Conservation (phyloP, 2,329 filamentous ascomycete genomes). For the Myriosclerotinia curreyana region DNA sequence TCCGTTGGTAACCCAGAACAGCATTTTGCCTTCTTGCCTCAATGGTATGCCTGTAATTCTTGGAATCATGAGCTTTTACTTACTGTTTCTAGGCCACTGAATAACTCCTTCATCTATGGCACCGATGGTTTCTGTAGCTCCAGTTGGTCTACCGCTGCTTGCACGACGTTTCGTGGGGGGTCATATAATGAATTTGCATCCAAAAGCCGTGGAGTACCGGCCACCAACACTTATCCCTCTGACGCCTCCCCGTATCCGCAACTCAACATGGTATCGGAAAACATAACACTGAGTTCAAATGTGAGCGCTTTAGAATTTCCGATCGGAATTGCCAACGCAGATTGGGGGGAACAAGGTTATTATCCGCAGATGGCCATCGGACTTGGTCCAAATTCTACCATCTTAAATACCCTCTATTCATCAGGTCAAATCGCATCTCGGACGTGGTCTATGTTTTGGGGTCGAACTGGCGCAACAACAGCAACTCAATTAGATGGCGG, state of each 20-base stretch:
- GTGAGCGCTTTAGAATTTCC: not conserved
- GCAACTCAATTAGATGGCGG: constrained; percentile 1
- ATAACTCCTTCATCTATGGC: constrained; percentile 16
- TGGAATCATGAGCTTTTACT: no score
- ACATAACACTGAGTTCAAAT: constrained; percentile 7
- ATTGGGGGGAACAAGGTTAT: constrained; percentile 21
- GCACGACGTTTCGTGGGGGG: constrained; percentile 10
- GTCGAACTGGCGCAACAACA: constrained; percentile 4
- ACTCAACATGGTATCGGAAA: not conserved
- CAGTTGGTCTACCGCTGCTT: not conserved
- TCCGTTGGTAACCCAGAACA: not conserved
- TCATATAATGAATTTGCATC: constrained; percentile 14
- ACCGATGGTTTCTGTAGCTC: not conserved
- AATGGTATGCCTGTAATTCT: no score
- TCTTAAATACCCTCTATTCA: constrained; percentile 3
- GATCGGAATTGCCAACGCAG: constrained; percentile 10
- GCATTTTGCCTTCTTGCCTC: constrained; percentile 5
- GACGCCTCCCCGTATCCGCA: not conserved
- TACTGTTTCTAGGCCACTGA: constrained; percentile 7
- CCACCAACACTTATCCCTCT: not conserved
- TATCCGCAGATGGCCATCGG: constrained; percentile 15
- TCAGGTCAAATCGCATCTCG: constrained; percentile 17
- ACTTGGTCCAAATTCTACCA: constrained; percentile 13
- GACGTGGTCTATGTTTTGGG: constrained; percentile 17
- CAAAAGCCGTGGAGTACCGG: not conserved